Conservation (phyloP, 345 rosid genomes). For the Gossypium turneri region DNA sequence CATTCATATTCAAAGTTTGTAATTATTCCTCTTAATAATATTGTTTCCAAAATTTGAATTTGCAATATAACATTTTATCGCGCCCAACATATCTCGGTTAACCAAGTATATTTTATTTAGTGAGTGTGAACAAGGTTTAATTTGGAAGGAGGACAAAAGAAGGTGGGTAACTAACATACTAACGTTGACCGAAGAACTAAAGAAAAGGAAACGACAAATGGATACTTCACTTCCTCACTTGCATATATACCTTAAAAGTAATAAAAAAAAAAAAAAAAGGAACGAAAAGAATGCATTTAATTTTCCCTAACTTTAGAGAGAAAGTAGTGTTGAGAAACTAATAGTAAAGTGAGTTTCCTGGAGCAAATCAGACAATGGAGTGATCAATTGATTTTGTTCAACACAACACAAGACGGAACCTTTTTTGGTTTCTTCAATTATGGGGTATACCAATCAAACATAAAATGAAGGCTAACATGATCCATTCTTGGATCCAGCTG, state of each 20-base stretch:
- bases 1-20: rapidly evolving
- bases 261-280: not conserved
- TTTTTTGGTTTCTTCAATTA: no score
- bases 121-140: not conserved
- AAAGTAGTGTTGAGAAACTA: not conserved
- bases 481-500: no score
- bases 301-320: not conserved
- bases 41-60: no score
- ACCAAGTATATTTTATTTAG: not conserved
- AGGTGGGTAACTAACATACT: not conserved
- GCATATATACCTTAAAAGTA: not conserved
- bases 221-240: not conserved
- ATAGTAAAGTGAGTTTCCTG: not conserved
- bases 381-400: not conserved
- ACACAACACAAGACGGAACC: no score
- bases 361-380: not conserved
- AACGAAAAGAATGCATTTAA: not conserved
- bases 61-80: no score
- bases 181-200: not conserved
- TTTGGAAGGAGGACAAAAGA: not conserved
- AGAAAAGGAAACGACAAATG: not conserved
- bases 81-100: no score
- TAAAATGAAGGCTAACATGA: no score
- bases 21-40: no score
- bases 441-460: no score